Base-by-base conservation (phyloP, 2,329 filamentous ascomycete genomes). In the Diaporthe ilicicola region DNA sequence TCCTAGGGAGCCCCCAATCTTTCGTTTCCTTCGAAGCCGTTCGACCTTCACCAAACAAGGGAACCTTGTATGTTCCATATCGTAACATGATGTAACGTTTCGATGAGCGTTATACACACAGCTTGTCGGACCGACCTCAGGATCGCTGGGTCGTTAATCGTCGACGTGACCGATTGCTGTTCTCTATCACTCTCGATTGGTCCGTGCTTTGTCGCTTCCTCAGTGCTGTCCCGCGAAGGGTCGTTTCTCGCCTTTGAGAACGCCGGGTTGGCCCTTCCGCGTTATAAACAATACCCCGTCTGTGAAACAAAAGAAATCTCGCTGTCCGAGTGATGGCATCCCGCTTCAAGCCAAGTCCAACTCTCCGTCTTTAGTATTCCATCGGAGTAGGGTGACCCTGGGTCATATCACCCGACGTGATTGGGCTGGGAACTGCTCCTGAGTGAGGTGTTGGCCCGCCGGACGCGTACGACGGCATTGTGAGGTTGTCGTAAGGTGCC, bases 401-500 rank as follows among this genome's bases (percentile, higher is more conserved):
- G 17, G 51, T 68, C 39, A 71, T 32, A 37, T 72, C 50, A n/a
- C 48, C 54, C 7, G 68, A 68, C 9, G 71, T 72, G 7, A 65
- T 70, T 15, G 71, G 71, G 50, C 71, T 72, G 15, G 37, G 68
- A 27, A 48, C 71, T 15, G 48, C 22, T 29, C 17, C 42, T 8
- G 55, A 42, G 29, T 66, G 70, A 37, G 67, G 68, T 29, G 62
- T 72, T n/a, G 55, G 68, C 12, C 62, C 71, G 22, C 48, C 67
- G 4, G 64, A 37, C 24, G 55, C 22, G 39, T 39, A 24, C 42
- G 69, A 10, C 59, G 69, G 34, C 74, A 72, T 75, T 3, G 75
- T 73, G 46, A 75, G 76, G 62, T 76, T 77, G 15, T 75, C 75
- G 32, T 70, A 59, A 17, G 46, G 44, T 19, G 15, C 70, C 55